These are phyloP conservation scores for Nitzschia sp. DNA, from an alignment of 108 stramenopile genomes.

Conservation along the genomic window DNA sequence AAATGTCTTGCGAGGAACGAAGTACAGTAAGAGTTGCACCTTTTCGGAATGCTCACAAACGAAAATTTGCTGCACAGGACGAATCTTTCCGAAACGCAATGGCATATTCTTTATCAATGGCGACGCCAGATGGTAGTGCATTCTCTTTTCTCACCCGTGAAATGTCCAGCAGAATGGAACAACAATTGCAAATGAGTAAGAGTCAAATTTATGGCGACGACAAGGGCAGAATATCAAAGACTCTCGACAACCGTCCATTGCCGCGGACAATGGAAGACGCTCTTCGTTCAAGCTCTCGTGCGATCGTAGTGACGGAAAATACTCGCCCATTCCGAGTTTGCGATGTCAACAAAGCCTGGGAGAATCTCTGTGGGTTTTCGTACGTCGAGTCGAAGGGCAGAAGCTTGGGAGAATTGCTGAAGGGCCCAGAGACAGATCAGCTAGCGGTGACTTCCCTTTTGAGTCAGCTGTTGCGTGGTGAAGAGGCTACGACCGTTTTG, in stretches of 20 bases:
- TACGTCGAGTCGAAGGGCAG: conserved; percentile 58
- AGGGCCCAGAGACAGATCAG: conserved; percentile 68
- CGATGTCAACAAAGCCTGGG: conserved; percentile 76
- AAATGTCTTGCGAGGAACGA: background rate
- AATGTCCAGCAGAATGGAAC: conserved; percentile 9
- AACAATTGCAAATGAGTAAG: conserved; percentile 18
- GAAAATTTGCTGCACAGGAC: background rate
- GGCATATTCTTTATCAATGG: conserved; percentile 25
- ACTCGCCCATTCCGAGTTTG: conserved; percentile 61
- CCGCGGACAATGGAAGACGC: conserved; percentile 45
- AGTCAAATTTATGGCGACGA: background rate
- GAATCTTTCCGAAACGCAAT: conserved; percentile 20
- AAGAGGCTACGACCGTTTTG: conserved; percentile 64
- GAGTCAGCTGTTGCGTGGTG: conserved; percentile 47
- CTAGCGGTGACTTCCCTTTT: conserved; percentile 53
- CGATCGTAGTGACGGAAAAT: conserved; percentile 72
- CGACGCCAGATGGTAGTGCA: background rate
- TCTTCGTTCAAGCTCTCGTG: conserved; percentile 32
- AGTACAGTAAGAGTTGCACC: background rate
- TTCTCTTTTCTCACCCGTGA: conserved; percentile 1
- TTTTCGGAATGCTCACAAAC: background rate
- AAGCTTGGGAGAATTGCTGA: conserved; percentile 52
- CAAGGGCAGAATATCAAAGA: background rate
- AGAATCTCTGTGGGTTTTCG: conserved; percentile 65
- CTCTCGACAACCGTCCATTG: conserved; percentile 15